A percentile compares a stretch with the other conserved stretches of the same genome.
Conservation (phyloP, 2,329 filamentous ascomycete species). For the Blastomyces gilchristii region DNA sequence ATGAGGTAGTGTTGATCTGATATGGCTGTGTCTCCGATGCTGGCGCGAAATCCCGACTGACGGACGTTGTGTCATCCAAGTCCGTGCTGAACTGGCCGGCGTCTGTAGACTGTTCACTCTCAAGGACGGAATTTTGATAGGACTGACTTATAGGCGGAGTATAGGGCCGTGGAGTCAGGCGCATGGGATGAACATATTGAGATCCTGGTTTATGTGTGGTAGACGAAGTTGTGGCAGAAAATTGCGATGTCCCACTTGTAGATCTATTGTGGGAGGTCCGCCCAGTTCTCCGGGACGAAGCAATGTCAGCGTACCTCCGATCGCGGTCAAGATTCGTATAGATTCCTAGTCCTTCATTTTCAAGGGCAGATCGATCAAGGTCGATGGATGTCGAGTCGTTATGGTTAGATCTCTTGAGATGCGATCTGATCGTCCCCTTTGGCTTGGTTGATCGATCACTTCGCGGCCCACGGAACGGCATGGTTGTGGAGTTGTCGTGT, state of each 20-base stretch:
- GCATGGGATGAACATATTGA: slow-evolving; percentile 46
- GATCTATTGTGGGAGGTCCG: slow-evolving; percentile 42
- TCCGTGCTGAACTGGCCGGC: slow-evolving; percentile 26
- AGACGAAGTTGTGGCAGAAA: slow-evolving; percentile 36
- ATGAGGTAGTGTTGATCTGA: slow-evolving; percentile 31
- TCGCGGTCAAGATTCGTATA: slow-evolving; percentile 29
- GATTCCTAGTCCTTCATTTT: slow-evolving; percentile 50
- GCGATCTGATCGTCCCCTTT: slow-evolving; percentile 44
- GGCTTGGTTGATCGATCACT: slow-evolving; percentile 11
- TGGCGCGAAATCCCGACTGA: slow-evolving; percentile 19
- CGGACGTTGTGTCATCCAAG: slow-evolving; percentile 10
- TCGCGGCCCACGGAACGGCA: background rate
- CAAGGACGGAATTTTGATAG: slow-evolving; percentile 40
- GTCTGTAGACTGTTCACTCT: slow-evolving; percentile 36
- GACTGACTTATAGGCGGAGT: slow-evolving; percentile 44
- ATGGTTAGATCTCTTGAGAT: slow-evolving; percentile 44
- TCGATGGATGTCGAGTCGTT: slow-evolving; percentile 43
- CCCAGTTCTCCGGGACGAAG: slow-evolving; percentile 29
- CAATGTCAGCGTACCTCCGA: slow-evolving; percentile 27
- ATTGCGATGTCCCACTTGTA: slow-evolving; percentile 46
- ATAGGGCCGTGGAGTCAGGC: slow-evolving; percentile 45
- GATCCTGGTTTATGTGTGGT: slow-evolving; percentile 41
- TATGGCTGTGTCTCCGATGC: slow-evolving; percentile 29
- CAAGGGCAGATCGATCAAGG: slow-evolving; percentile 44
- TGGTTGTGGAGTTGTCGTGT: slow-evolving; percentile 4